Evolutionary conservation across 2,329 filamentous ascomycete genomes (phyloP).

Genomic region (Teratosphaeria pseudoeucalypti): DNA sequence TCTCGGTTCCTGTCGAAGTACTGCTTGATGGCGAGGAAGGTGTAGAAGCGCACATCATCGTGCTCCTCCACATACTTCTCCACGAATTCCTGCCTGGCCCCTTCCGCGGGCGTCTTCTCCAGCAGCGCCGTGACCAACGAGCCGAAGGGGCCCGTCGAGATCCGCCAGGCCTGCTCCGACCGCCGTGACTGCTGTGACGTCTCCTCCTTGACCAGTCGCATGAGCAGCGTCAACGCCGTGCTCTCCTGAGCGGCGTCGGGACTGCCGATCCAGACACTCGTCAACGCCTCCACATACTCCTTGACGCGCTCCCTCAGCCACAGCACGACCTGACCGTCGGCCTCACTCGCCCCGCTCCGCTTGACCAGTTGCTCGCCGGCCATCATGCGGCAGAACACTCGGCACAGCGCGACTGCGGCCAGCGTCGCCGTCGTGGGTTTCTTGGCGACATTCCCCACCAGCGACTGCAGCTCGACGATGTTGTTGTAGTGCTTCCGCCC

Average conservation of each 20-base stretch:
- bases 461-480: constrained; percentile 59
- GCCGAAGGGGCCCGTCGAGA: constrained; percentile 46
- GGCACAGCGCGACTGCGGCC: constrained; percentile 71
- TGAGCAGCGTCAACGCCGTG: constrained; percentile 65
- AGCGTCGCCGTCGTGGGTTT: constrained; percentile 40
- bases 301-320: constrained; percentile 70
- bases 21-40: constrained; percentile 64
- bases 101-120: constrained; percentile 44
- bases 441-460: constrained; percentile 43
- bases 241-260: constrained; percentile 48
- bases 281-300: constrained; percentile 49
- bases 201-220: constrained; percentile 77
- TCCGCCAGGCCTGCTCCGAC: constrained; percentile 58
- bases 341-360: constrained; percentile 56
- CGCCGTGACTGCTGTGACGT: constrained; percentile 41
- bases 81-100: constrained; percentile 60
- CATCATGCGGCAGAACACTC: constrained; percentile 74
- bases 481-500: constrained; percentile 90
- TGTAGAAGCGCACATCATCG: constrained; percentile 77
- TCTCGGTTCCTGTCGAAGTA: constrained; percentile 13
- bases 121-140: constrained; percentile 56
- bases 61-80: constrained; percentile 69
- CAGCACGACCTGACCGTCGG: constrained; percentile 60
- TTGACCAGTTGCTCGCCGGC: constrained; percentile 60
- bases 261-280: constrained; percentile 46